These are phyloP conservation scores for Podila clonocystis DNA, from an alignment of 192 early-diverging fungal species.

Conservation along the genomic window DNA sequence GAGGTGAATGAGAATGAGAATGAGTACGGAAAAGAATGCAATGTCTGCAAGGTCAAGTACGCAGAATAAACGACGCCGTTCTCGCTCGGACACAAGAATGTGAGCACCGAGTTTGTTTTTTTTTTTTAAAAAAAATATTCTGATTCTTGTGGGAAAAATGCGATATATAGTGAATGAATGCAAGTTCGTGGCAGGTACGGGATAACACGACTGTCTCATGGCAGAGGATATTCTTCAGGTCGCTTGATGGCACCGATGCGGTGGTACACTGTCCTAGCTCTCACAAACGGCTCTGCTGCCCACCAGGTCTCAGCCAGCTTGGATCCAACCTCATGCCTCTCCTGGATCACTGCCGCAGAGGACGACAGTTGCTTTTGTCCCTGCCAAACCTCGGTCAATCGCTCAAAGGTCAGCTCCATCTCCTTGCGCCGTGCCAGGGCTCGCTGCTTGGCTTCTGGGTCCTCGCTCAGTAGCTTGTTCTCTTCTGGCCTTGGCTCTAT, in stretches of 20 bases:
- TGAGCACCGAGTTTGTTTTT: no score
- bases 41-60: no score
- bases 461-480: slow-evolving; percentile 13
- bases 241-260: slow-evolving; percentile 25
- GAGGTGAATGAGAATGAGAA: no score
- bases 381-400: slow-evolving; percentile 46
- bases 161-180: no score
- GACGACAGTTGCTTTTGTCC: slow-evolving; percentile 49
- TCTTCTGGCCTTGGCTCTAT: slow-evolving; percentile 10
- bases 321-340: slow-evolving; percentile 32
- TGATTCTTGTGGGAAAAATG: no score
- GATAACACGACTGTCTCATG: no score
- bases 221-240: background rate
- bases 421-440: slow-evolving; percentile 24
- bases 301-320: slow-evolving; percentile 42
- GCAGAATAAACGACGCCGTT: no score
- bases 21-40: no score
- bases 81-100: no score
- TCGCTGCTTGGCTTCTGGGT: slow-evolving; percentile 29
- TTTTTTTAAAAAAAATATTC: no score
- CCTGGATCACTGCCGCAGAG: slow-evolving; percentile 36
- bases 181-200: no score
- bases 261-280: slow-evolving; percentile 43
- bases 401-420: slow-evolving; percentile 46
- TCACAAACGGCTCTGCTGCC: slow-evolving; percentile 25